phyloP scores from a whole-genome alignment of 768 basidiomycete species.

The Heimioporus sp. region DNA sequence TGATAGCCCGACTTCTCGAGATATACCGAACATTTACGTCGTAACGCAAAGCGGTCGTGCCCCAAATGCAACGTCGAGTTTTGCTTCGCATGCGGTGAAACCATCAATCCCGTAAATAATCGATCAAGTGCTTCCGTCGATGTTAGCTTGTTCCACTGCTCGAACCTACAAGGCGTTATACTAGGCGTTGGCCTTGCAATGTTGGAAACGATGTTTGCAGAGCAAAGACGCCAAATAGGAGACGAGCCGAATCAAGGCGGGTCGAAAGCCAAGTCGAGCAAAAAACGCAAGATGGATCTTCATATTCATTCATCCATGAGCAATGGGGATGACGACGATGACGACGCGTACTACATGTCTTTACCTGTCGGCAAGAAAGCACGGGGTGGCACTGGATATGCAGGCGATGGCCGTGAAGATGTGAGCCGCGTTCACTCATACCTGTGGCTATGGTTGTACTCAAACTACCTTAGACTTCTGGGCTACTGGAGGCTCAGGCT shows the following conservation, averaged over 20 bases:
- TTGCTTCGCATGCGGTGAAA: conserved; percentile 79
- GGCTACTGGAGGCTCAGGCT: conserved; percentile 74
- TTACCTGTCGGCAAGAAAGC: conserved; percentile 56
- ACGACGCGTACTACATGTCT: conserved; percentile 44
- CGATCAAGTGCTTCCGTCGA: conserved; percentile 45
- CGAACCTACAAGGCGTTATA: conserved; percentile 85
- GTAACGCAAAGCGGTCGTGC: conserved; percentile 60
- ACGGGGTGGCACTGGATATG: conserved; percentile 85
- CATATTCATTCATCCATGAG: conserved; percentile 16
- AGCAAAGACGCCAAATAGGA: conserved; percentile 42
- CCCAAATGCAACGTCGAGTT: conserved; percentile 56
- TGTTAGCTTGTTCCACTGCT: conserved; percentile 80
- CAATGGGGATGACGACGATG: conserved; percentile 52
- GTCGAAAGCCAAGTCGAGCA: conserved; percentile 33
- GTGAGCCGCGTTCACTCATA: conserved; percentile 44
- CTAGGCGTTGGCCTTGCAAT: conserved; percentile 88
- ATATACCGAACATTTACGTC: conserved; percentile 65
- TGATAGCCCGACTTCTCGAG: conserved; percentile 66
- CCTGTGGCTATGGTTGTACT: conserved; percentile 3
- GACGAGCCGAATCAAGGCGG: conserved; percentile 25
- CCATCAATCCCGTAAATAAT: conserved; percentile 45
- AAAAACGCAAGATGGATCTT: conserved; percentile 40
- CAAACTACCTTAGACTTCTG: conserved; percentile 56
- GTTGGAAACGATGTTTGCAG: conserved; percentile 71
- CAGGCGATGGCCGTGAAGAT: conserved; percentile 80